Conservation (phyloP, 176 grass and related monocot species). For the Poa annua region DNA sequence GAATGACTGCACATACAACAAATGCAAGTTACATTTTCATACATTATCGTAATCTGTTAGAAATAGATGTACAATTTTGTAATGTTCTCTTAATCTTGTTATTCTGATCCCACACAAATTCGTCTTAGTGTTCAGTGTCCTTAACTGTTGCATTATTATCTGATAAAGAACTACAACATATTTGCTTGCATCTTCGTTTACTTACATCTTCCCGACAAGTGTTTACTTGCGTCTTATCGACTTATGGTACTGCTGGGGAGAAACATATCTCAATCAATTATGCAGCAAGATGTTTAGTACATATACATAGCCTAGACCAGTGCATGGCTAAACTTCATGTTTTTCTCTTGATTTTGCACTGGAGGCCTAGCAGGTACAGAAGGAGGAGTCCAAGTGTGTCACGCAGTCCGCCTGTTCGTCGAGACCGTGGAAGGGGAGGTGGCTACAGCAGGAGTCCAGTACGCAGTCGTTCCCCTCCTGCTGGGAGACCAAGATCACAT, state of each 20-base stretch:
- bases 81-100: not conserved
- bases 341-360: conserved; percentile 32
- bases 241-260: conserved; percentile 7
- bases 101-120: conserved; percentile 2
- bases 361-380: conserved; percentile 64
- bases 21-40: not conserved
- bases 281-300: not conserved
- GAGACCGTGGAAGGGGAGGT: conserved; percentile 60
- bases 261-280: conserved; percentile 1
- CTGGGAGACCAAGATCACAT: conserved; percentile 54
- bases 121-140: not conserved
- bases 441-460: conserved; percentile 72
- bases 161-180: not conserved
- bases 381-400: conserved; percentile 86
- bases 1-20: conserved; percentile 7
- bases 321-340: conserved; percentile 37
- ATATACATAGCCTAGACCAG: conserved; percentile 22
- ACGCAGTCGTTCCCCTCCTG: conserved; percentile 60
- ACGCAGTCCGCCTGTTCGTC: conserved; percentile 57
- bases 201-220: not conserved
- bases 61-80: not conserved
- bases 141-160: conserved; percentile 11
- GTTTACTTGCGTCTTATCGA: not conserved
- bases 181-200: conserved; percentile 32
- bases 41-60: not conserved